These are phyloP conservation scores for Cladorrhinum samala DNA, from an alignment of 495 filamentous ascomycete species.

Conservation along the genomic window DNA sequence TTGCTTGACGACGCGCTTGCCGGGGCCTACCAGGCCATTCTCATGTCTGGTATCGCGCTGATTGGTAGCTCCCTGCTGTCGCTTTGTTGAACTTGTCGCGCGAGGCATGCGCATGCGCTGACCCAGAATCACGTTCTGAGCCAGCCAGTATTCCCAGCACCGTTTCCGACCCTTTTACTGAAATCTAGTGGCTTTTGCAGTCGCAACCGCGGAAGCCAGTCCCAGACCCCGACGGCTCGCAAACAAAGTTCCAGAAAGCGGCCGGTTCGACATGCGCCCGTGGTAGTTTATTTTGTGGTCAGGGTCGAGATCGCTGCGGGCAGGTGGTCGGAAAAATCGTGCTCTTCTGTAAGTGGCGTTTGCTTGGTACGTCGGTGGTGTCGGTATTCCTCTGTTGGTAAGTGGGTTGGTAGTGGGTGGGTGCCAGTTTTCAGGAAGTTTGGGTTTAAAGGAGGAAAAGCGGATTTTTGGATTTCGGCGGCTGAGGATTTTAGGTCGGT, in stretches of 20 bases:
- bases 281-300: neutral
- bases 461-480: constrained; percentile 30
- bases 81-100: constrained; percentile 58
- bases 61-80: constrained; percentile 57
- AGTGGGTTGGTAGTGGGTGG: neutral
- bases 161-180: neutral
- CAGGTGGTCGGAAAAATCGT: neutral
- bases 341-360: neutral
- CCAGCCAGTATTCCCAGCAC: constrained; percentile 28
- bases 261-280: constrained; percentile 1
- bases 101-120: constrained; percentile 63
- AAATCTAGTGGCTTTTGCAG: neutral
- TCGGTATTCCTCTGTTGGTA: neutral
- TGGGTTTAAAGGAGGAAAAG: constrained; percentile 20
- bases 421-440: neutral
- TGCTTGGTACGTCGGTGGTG: neutral
- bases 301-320: neutral
- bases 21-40: constrained; percentile 78
- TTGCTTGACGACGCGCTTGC: constrained; percentile 63
- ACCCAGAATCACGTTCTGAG: constrained; percentile 48
- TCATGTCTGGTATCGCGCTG: constrained; percentile 77
- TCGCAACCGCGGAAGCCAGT: neutral
- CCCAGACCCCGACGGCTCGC: neutral
- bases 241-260: neutral
- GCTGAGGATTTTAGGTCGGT: constrained; percentile 19